These are phyloP conservation scores for Colletotrichum spinosum DNA, from an alignment of 2,329 filamentous ascomycete genomes.

Conservation along the genomic window DNA sequence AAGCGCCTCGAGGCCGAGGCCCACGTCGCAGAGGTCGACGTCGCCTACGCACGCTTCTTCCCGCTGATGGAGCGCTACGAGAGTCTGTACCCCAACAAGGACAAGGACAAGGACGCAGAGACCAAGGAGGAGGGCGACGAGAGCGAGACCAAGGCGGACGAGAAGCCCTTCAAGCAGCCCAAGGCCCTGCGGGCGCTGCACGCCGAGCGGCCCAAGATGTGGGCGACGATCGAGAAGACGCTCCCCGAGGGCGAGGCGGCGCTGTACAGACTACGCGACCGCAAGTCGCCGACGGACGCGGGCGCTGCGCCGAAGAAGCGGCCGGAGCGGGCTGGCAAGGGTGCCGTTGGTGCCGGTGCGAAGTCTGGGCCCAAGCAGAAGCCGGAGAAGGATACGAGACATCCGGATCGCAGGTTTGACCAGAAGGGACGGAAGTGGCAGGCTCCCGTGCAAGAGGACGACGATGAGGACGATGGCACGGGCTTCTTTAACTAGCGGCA, in stretches of 20 bases:
- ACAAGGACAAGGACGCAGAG: slow-evolving; percentile 49
- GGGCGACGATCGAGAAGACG: slow-evolving; percentile 73
- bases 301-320: slow-evolving; percentile 29
- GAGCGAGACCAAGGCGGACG: slow-evolving; percentile 51
- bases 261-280: slow-evolving; percentile 67
- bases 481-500: slow-evolving; percentile 66
- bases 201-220: slow-evolving; percentile 70
- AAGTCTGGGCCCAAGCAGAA: slow-evolving; percentile 36
- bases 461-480: slow-evolving; percentile 64
- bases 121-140: slow-evolving; percentile 55
- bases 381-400: slow-evolving; percentile 33
- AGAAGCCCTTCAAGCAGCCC: slow-evolving; percentile 53
- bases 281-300: slow-evolving; percentile 48
- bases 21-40: slow-evolving; percentile 78
- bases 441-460: slow-evolving; percentile 50
- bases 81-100: slow-evolving; percentile 64
- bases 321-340: slow-evolving; percentile 31
- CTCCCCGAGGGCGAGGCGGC: slow-evolving; percentile 66
- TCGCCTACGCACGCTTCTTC: slow-evolving; percentile 80
- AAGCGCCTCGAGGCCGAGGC: slow-evolving; percentile 66
- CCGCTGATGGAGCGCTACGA: slow-evolving; percentile 79
- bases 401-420: slow-evolving; percentile 34
- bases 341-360: neutral
- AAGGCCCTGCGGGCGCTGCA: slow-evolving; percentile 51
- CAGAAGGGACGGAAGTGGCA: slow-evolving; percentile 44